Conservation (phyloP, 768 basidiomycete genomes). For the Suillus variegatus region DNA sequence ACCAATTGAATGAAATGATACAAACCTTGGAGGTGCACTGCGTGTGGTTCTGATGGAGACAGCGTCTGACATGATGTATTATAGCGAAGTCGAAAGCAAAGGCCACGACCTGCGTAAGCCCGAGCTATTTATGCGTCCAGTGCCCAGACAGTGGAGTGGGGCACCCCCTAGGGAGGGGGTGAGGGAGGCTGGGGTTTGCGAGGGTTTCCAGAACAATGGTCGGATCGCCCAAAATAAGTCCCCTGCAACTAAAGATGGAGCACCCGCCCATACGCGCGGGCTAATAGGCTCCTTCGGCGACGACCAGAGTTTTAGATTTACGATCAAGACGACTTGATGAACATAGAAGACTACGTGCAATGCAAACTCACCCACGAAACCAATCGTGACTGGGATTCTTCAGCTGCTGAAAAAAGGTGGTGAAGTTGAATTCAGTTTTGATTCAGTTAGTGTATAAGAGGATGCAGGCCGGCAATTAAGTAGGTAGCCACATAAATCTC, state of each 20-base stretch:
- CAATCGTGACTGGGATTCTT: not conserved
- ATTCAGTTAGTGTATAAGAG: slow-evolving; percentile 25
- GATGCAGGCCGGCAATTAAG: slow-evolving; percentile 4
- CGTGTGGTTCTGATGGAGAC: not conserved
- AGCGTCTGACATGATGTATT: not conserved
- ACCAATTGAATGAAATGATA: not conserved
- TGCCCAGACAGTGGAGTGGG: not conserved
- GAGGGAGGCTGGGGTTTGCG: too few relatives aligned
- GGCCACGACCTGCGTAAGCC: not conserved
- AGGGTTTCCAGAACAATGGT: too few relatives aligned
- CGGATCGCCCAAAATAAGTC: not conserved
- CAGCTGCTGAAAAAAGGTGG: not conserved
- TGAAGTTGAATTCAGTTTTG: slow-evolving; percentile 46
- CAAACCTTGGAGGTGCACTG: not conserved
- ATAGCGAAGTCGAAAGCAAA: not conserved
- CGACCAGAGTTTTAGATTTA: not conserved
- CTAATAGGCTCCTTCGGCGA: not conserved
- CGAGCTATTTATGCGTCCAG: not conserved
- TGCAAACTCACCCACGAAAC: not conserved
- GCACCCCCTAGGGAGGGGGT: too few relatives aligned
- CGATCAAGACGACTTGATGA: not conserved
- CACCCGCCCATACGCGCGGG: not conserved
- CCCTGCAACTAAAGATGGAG: not conserved
- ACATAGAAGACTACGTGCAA: not conserved
- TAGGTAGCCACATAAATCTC: not conserved